Conservation (phyloP, 176 grass and related monocot genomes). For the Oryza officinalis region DNA sequence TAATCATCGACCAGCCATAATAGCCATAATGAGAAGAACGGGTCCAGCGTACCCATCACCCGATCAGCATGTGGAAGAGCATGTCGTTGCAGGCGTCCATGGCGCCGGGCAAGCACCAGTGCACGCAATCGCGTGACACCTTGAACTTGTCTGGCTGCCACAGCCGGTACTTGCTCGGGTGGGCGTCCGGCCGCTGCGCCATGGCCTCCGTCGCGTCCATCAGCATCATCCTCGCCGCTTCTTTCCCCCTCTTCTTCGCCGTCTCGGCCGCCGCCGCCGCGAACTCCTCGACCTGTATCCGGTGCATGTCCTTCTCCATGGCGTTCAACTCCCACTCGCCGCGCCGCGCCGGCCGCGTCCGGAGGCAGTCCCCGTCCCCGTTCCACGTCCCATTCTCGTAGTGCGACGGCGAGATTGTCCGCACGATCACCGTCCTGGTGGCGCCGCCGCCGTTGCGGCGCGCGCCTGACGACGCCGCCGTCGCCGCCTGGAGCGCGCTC, state of each 20-base stretch:
- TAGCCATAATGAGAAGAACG: too few species aligned
- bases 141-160: neutral
- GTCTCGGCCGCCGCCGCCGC: conserved; percentile 23
- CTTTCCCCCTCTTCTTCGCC: conserved; percentile 13
- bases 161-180: conserved; percentile 61
- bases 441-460: neutral
- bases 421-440: conserved; percentile 38
- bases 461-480: neutral
- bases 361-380: conserved; percentile 45
- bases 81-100: conserved; percentile 68
- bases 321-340: conserved; percentile 43
- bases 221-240: conserved; percentile 28
- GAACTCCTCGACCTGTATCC: conserved; percentile 49
- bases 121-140: conserved; percentile 52
- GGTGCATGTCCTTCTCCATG: conserved; percentile 47
- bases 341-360: conserved; percentile 33
- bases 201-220: conserved; percentile 64
- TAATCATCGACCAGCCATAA: too few species aligned
- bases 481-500: conserved; percentile 30
- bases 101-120: conserved; percentile 63
- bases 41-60: neutral
- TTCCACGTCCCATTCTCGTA: conserved; percentile 67
- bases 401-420: conserved; percentile 59
- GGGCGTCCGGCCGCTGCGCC: conserved; percentile 56
- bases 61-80: conserved; percentile 40